A percentile compares a stretch with the other conserved stretches of the same genome.
Evolutionary conservation across 208 protist genomes (phyloP).

Genomic region (Leishmania amazonensis): DNA sequence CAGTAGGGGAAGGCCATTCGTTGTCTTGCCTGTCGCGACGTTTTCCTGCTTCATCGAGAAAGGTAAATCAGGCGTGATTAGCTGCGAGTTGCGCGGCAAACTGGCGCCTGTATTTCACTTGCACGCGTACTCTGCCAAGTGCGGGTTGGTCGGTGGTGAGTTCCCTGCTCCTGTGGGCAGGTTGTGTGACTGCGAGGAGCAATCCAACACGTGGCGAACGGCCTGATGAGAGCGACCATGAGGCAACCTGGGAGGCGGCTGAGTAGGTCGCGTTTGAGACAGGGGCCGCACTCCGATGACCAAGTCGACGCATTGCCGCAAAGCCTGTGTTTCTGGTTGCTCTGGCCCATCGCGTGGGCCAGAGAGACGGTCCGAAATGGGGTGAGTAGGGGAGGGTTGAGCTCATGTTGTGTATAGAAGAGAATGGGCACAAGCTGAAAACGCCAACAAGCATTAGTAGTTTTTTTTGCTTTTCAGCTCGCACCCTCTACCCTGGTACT

Average conservation of each 20-base stretch:
- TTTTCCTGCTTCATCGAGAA: constrained; percentile 21
- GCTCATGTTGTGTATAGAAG: neutral
- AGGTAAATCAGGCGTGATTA: constrained; percentile 17
- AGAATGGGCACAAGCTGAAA: neutral
- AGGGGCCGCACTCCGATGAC: neutral
- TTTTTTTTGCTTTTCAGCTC: neutral
- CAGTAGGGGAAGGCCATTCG: neutral
- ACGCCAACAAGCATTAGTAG: neutral
- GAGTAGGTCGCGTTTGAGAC: neutral
- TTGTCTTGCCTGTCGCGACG: constrained; percentile 15
- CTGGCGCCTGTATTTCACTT: constrained; percentile 17
- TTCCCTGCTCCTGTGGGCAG: constrained; percentile 15
- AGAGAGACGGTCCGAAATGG: too few relatives aligned
- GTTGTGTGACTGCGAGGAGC: neutral
- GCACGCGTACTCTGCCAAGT: constrained; percentile 15
- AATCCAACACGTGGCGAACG: neutral
- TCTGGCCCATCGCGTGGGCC: neutral
- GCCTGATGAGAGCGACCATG: neutral
- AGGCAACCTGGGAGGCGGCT: neutral
- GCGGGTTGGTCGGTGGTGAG: constrained; percentile 11
- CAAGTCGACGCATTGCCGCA: too few relatives aligned
- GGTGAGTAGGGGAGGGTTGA: neutral
- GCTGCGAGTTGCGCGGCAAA: constrained; percentile 11
- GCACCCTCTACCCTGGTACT: neutral
- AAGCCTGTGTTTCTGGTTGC: too few relatives aligned